Evolutionary conservation across 78 protist species (phyloP).

Genomic region (Dictyostelium firmibasis): DNA sequence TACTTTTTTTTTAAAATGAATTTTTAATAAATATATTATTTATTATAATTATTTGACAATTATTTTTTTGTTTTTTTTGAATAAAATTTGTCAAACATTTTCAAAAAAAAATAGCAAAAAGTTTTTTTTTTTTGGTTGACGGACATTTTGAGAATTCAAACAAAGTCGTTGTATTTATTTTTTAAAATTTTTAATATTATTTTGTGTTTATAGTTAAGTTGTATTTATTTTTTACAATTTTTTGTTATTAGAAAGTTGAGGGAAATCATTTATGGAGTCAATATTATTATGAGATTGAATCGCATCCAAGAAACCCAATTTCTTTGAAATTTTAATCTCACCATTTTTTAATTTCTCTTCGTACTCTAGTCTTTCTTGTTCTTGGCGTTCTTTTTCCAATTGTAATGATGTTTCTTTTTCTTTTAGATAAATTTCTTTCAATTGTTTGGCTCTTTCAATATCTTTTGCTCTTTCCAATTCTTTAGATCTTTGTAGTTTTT

Average conservation of each 20-base stretch:
- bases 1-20: too few species aligned
- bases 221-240: background rate
- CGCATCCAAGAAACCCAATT: slow-evolving; percentile 3
- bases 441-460: slow-evolving; percentile 24
- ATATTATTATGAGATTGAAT: slow-evolving; percentile 31
- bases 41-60: too few species aligned
- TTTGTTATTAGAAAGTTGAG: background rate
- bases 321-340: background rate
- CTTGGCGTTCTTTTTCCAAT: slow-evolving; percentile 4
- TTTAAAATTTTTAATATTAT: background rate
- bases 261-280: slow-evolving; percentile 7
- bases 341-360: slow-evolving; percentile 31
- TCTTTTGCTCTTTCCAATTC: slow-evolving; percentile 40
- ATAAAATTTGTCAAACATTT: too few species aligned
- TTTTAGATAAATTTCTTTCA: background rate
- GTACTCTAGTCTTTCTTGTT: slow-evolving; percentile 22
- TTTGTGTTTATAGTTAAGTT: background rate
- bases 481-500: slow-evolving; percentile 9
- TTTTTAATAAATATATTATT: too few species aligned
- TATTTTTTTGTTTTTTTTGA: too few species aligned
- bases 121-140: too few species aligned
- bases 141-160: too few species aligned
- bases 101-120: too few species aligned
- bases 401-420: slow-evolving; percentile 4
- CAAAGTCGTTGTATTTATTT: too few species aligned